Base-by-base conservation (phyloP, 2,329 filamentous ascomycete genomes). In the Talaromyces pinophilus region DNA sequence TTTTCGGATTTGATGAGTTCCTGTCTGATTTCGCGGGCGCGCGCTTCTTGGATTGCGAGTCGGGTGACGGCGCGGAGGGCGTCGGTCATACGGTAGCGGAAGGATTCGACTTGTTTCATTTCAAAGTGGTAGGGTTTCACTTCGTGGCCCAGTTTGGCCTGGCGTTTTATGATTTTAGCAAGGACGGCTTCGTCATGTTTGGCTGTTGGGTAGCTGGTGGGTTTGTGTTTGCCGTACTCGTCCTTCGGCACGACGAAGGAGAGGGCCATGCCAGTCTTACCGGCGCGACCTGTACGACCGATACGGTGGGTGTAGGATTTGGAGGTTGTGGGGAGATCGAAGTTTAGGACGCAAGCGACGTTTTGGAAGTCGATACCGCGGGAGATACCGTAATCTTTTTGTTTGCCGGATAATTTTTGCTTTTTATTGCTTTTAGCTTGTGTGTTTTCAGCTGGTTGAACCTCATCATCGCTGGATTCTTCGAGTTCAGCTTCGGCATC, bases 241-340 rank as follows among this genome's bases (percentile, higher is more conserved):
- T 92, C 88, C 61, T 88, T 85, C 8, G 95, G 94, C 2, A 99
- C 86, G 62, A 96, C 91, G 77, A 99, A 97, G 10, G 93, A 97
- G n/a, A 99, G 85, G 0, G 95, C 93, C 86, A 97, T 98, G 67
- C 95, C 95, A 1, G 91, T 89, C 75, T 96, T 92, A 11, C 93
- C 94, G 1, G 93, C 95, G 68, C 95, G 88, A 1, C 92, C 95
- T 5, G 95, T 99, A 38, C 95, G 89, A 38, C 95, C 95, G 73
- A 99, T 96, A 63, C 95, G 90, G 80, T 99, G 95, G n/a, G 92
- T 96, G 79, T 99, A 99, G 8, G 92, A 96, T 76, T 92, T 96
- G 44, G 92, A 90, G 8, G 89, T 90, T 17, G 88, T 87, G 0
- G 95, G 95, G 17, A 99, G 88, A 78, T 99, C 95, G 77, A 99